Base-by-base conservation (phyloP, 108 stramenopile species). In the Fistulifera solaris region DNA sequence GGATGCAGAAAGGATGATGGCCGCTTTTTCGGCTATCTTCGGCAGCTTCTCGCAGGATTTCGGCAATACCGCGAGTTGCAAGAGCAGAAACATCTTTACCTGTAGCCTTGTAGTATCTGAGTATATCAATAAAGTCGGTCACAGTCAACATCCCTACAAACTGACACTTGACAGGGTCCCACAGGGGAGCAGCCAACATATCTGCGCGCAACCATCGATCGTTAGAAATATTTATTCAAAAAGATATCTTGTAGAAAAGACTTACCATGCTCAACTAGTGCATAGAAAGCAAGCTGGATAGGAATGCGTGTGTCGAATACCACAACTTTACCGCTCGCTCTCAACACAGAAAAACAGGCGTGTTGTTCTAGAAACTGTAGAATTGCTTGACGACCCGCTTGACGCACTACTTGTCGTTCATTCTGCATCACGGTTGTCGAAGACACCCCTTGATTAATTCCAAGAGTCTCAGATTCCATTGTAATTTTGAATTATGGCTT, bases 271-370 rank as follows among this genome's bases (percentile, higher is more conserved):
- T 98, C 97, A 23, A 98, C 95, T 47, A 98, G 66, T 26, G 97
- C 97, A 74, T 96, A 98, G 81, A 96, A 98, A 38, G 97, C 95
- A 48, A 98, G 69, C 61, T 96, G 97, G 43, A 98, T 90, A 12
- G 97, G 95, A 66, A 98, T 96, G 52, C 87, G 82, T 23, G 89
- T 83, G 65, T 98, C 97, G 72, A 98, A 98, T 39, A 98, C 97
- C 5, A 98, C 97, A 21, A 96, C 89, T 62, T 98, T 92, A 0
- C 86, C 86, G 65, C 81, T 83, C 0, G 73, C 62, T 51, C 90
- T 55, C 17, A 92, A 54, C 0, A 87, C 84, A 38, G 73, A 71
- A 63, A 75, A 92, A 52, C 84, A 87, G 31, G 71, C 80, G 62
- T 87, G 84, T 0, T 66, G 38, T 40, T 86, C 79, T 35, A 92